A percentile compares a stretch with the other conserved stretches of the same genome.
phyloP scores from a whole-genome alignment of 768 basidiomycete species.

The Leccinum longicurvipes region DNA sequence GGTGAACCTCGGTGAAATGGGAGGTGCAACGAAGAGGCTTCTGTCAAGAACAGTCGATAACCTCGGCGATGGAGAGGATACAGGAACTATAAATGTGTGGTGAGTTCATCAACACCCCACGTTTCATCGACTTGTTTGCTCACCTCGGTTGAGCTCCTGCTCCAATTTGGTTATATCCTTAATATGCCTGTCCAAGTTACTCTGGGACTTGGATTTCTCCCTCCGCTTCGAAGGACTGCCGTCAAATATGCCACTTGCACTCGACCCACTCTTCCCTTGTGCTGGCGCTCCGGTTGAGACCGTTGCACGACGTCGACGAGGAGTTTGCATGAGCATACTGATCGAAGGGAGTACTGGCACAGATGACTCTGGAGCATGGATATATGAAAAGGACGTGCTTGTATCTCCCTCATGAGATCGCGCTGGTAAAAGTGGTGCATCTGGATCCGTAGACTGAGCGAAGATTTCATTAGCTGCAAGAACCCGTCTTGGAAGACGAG shows the following conservation, averaged over 20 bases:
- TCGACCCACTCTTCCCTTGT: conserved; percentile 25
- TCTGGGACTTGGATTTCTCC: conserved; percentile 66
- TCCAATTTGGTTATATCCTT: conserved; percentile 62
- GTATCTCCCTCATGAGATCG: conserved; percentile 9
- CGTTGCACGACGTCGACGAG: conserved; percentile 53
- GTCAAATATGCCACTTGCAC: conserved; percentile 33
- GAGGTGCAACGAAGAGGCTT: conserved; percentile 61
- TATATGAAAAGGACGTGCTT: conserved; percentile 23
- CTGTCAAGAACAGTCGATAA: conserved; percentile 69
- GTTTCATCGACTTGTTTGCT: conserved; percentile 21
- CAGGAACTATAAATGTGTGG: conserved; percentile 26
- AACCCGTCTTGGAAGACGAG: conserved; percentile 59
- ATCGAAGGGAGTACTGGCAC: conserved; percentile 18
- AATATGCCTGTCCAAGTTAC: conserved; percentile 64
- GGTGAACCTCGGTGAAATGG: conserved; percentile 34
- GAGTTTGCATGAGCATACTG: conserved; percentile 29
- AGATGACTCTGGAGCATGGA: conserved; percentile 20
- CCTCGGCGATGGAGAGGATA: conserved; percentile 42
- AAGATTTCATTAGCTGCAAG: conserved; percentile 74
- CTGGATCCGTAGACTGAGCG: conserved; percentile 28
- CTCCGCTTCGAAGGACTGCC: conserved; percentile 59
- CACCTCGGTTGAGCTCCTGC: conserved; percentile 62
- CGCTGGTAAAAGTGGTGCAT: conserved; percentile 23
- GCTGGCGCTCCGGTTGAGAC: conserved; percentile 64
- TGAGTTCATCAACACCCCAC: conserved; percentile 3